phyloP scores from a whole-genome alignment of 441 rosid species.

The Erysimum cheiri region DNA sequence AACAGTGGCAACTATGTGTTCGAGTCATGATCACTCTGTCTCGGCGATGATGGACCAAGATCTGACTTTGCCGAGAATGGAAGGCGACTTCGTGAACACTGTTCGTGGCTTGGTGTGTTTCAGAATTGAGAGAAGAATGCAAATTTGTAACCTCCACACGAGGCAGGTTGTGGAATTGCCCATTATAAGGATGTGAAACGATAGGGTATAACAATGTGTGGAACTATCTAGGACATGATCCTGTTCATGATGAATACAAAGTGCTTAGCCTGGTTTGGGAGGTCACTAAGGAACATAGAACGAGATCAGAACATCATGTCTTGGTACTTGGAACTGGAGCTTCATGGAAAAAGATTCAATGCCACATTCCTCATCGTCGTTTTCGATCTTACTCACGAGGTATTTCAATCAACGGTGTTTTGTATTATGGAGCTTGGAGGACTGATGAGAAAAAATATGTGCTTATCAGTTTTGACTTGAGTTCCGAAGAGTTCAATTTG shows the following conservation, averaged over 20 bases:
- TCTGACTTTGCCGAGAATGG: not conserved
- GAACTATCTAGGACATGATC: not conserved
- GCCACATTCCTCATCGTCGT: not conserved
- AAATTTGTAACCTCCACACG: not conserved
- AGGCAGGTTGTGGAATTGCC: slow-evolving; percentile 4
- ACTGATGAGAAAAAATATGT: not conserved
- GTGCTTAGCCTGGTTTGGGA: slow-evolving; percentile 2
- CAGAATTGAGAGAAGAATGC: not conserved
- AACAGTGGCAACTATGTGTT: not conserved
- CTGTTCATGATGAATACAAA: slow-evolving; percentile 18
- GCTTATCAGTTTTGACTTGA: slow-evolving; percentile 18
- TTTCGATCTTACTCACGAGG: not conserved
- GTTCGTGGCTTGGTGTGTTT: slow-evolving; percentile 12
- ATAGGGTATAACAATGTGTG: not conserved
- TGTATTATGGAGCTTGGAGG: slow-evolving; percentile 4
- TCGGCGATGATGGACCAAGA: not conserved
- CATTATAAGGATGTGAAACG: not conserved
- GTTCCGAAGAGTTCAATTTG: not conserved
- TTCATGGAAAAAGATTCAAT: not conserved
- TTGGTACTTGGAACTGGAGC: slow-evolving; percentile 24
- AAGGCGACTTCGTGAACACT: not conserved
- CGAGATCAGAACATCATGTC: not conserved
- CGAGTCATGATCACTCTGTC: not conserved
- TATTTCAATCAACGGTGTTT: not conserved
- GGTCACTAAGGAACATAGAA: not conserved